phyloP scores from a whole-genome alignment of 1,284 basidiomycete genomes.

The Ceratorhiza oryzae-sativae region DNA sequence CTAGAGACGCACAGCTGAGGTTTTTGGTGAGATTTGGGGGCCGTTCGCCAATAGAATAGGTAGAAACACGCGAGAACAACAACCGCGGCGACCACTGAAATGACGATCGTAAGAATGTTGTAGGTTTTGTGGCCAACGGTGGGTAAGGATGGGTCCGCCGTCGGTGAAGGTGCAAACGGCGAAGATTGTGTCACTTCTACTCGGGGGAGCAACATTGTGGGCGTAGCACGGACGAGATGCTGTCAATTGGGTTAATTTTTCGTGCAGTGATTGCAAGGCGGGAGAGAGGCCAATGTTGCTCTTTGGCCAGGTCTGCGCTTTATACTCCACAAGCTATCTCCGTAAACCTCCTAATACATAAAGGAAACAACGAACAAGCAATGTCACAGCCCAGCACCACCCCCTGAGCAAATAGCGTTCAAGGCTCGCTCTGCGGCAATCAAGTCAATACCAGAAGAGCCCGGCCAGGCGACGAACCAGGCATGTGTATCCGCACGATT shows the following conservation, averaged over 20 bases:
- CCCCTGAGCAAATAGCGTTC: constrained; percentile 25
- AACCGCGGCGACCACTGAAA: not conserved
- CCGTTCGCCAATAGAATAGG: constrained; percentile 27
- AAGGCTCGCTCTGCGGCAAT: constrained; percentile 28
- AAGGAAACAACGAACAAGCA: not conserved
- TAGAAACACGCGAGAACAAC: constrained; percentile 17
- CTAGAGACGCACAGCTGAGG: constrained; percentile 18
- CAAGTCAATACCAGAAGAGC: constrained; percentile 12
- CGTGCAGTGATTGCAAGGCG: not conserved
- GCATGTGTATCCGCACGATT: constrained; percentile 26
- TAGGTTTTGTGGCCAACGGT: not conserved
- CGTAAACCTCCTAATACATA: not conserved
- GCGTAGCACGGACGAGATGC: not conserved
- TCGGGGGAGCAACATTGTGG: constrained; percentile 27
- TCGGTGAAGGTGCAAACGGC: not conserved
- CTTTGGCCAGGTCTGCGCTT: not conserved
- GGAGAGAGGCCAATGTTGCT: not conserved
- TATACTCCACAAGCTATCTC: constrained; percentile 15
- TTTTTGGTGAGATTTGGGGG: not conserved
- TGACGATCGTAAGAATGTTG: constrained; percentile 16
- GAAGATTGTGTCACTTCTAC: constrained; percentile 2
- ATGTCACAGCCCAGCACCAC: constrained; percentile 2
- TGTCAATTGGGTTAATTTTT: too few relatives aligned
- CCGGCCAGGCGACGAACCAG: constrained; percentile 20
- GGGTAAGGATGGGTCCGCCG: not conserved